These are phyloP conservation scores for Adenanthera pavonina DNA, from an alignment of 306 rosid genomes.

Conservation along the genomic window DNA sequence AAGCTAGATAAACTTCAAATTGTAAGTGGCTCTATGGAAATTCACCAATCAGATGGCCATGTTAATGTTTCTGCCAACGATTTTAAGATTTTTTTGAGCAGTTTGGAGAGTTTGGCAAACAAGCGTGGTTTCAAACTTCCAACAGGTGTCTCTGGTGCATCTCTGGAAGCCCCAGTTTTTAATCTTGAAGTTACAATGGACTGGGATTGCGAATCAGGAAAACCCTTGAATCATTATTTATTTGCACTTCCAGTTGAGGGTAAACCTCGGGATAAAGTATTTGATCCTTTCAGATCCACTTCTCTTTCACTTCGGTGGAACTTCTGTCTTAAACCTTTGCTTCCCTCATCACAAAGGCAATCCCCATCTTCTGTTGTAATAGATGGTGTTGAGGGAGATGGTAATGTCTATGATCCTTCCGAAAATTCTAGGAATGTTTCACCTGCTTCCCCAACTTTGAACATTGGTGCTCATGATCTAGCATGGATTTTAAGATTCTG, in stretches of 20 bases:
- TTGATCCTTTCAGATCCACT: slow-evolving; percentile 95
- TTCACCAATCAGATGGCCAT: slow-evolving; percentile 91
- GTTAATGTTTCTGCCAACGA: slow-evolving; percentile 74
- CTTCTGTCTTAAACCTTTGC: slow-evolving; percentile 78
- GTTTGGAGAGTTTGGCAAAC: slow-evolving; percentile 94
- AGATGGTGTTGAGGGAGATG: slow-evolving; percentile 57
- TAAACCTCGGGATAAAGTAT: slow-evolving; percentile 73
- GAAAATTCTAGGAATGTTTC: slow-evolving; percentile 53
- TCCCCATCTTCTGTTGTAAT: slow-evolving; percentile 42
- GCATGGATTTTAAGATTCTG: slow-evolving; percentile 90
- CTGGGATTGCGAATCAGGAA: slow-evolving; percentile 96
- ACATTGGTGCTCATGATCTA: slow-evolving; percentile 96
- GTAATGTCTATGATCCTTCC: slow-evolving; percentile 61
- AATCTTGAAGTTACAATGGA: slow-evolving; percentile 87
- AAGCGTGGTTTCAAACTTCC: slow-evolving; percentile 80
- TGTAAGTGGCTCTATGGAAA: slow-evolving; percentile 68
- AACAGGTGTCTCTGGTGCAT: slow-evolving; percentile 69
- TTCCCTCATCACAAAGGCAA: slow-evolving; percentile 55
- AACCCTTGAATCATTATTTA: slow-evolving; percentile 89
- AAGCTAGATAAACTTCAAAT: slow-evolving; percentile 89
- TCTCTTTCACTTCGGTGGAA: slow-evolving; percentile 92
- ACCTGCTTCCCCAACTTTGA: slow-evolving; percentile 70
- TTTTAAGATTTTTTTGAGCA: slow-evolving; percentile 78
- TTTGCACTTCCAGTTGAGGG: slow-evolving; percentile 91
- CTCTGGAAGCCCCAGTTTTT: slow-evolving; percentile 81